These are phyloP conservation scores for Torrubiella hemipterigena DNA, from an alignment of 2,329 filamentous ascomycete genomes.

Conservation along the genomic window DNA sequence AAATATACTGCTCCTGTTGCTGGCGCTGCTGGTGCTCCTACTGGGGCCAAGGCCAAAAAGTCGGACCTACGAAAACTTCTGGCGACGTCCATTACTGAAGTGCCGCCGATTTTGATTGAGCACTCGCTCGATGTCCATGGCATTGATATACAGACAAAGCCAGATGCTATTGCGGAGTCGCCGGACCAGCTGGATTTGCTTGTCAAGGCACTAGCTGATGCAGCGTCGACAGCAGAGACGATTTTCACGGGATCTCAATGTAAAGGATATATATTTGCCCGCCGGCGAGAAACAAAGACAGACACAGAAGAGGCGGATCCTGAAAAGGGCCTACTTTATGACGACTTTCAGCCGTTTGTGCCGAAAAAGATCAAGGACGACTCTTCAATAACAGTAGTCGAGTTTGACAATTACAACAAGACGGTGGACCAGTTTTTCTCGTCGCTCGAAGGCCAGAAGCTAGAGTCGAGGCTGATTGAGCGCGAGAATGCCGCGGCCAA, in stretches of 20 bases:
- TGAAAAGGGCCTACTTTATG: conserved; percentile 53
- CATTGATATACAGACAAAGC: conserved; percentile 57
- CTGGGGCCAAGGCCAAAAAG: conserved; percentile 50
- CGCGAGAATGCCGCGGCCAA: conserved; percentile 69
- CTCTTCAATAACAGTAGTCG: conserved; percentile 52
- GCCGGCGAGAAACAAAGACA: conserved; percentile 18
- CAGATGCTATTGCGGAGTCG: conserved; percentile 57
- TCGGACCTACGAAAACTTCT: conserved; percentile 67
- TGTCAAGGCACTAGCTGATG: conserved; percentile 56
- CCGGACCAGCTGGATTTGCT: conserved; percentile 54
- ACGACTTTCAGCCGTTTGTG: conserved; percentile 90
- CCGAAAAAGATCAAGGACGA: conserved; percentile 68
- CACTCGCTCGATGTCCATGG: conserved; percentile 62
- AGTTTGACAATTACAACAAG: conserved; percentile 78
- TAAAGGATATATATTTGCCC: conserved; percentile 84
- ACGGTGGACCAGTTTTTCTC: conserved; percentile 97
- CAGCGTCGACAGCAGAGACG: conserved; percentile 54
- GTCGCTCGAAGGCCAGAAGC: conserved; percentile 84
- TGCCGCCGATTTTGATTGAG: conserved; percentile 78
- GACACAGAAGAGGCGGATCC: conserved; percentile 14
- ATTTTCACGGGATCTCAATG: conserved; percentile 54
- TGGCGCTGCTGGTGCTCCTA: conserved; percentile 41
- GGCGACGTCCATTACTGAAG: conserved; percentile 74
- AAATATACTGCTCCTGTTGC: no score
- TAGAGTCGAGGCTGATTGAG: conserved; percentile 74